Base-by-base conservation (phyloP, 139 green algal genomes). In the Closterium sp. region DNA sequence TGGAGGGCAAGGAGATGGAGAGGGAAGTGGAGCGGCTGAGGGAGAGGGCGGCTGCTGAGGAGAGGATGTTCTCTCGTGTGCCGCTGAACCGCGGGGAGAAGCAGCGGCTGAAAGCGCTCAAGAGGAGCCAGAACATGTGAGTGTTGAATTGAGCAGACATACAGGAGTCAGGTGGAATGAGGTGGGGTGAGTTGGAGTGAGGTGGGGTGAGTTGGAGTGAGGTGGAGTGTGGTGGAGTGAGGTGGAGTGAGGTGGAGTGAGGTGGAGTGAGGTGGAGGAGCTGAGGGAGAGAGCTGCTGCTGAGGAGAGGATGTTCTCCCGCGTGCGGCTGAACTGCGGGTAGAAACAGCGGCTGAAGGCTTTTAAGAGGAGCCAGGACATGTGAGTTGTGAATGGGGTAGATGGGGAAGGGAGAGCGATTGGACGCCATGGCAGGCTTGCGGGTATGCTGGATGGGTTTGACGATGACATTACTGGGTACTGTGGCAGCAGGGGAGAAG, bases 281-380 rank as follows among this genome's bases (percentile, higher is more conserved):
- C 93, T 98, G 90, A 96, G 96, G 88, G 95, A 94, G 33, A 93
- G 97, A 5, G 96, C 96, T 9, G 95, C 94, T 28, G 95, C 94
- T 21, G 97, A 99, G 95, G 97, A 99, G 95, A 96, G 98, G 84
- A 93, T 98, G 84, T 97, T 99, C 91, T 88, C 95, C 88, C 88
- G 95, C 69, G 88, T 94, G 64, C 89, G 88, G 1, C 55, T 96
- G 10, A 90, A 91, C 35, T 93, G 93, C 84, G 95, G 96, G 86
- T 96, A 99, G 95, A 94, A 94, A 31, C 97, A 97, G 95, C 87
- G 93, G 86, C 94, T 98, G 36, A 97, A 97, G 92, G 92, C 93
- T 30, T 89, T 87, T 10, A 89, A 93, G 43, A 30, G 87, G 16
- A 69, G 55, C 30, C 83, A 21, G 25, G 64, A 85, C 87, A n/a